A percentile compares a stretch with the other conserved stretches of the same genome.
Conservation (phyloP, 2,329 filamentous ascomycete genomes). For the Clarireedia homoeocarpa region DNA sequence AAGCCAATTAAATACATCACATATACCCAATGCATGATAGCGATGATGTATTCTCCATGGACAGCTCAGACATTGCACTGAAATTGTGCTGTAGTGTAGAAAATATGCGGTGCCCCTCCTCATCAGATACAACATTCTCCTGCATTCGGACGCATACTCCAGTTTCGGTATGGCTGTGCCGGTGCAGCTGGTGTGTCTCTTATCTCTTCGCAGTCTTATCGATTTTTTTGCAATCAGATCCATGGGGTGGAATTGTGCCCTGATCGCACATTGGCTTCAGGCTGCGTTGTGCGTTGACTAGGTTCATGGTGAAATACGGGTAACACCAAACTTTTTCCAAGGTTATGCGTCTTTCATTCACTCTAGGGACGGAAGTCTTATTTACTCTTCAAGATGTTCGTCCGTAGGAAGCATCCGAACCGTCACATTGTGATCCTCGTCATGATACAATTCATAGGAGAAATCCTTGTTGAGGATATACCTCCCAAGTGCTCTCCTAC, state of each 20-base stretch:
- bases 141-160: conserved; percentile 5
- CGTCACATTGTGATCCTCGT: background rate
- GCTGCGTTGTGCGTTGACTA: background rate
- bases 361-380: background rate
- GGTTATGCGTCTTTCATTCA: background rate
- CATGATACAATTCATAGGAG: background rate
- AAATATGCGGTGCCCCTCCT: conserved; percentile 3
- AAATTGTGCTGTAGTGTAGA: background rate
- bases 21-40: background rate
- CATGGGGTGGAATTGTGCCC: conserved; percentile 7
- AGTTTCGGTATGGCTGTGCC: background rate
- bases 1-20: background rate
- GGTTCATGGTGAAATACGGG: background rate
- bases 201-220: conserved; percentile 8
- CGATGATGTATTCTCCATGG: background rate
- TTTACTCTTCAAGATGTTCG: background rate
- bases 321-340: background rate
- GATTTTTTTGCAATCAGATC: background rate
- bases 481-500: background rate
- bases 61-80: conserved; percentile 5
- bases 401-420: background rate
- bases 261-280: conserved; percentile 8
- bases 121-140: conserved; percentile 6
- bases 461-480: background rate
- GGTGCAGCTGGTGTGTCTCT: background rate